Evolutionary conservation across 2,329 filamentous ascomycete species (phyloP).

Genomic region (Talaromyces amestolkiae): DNA sequence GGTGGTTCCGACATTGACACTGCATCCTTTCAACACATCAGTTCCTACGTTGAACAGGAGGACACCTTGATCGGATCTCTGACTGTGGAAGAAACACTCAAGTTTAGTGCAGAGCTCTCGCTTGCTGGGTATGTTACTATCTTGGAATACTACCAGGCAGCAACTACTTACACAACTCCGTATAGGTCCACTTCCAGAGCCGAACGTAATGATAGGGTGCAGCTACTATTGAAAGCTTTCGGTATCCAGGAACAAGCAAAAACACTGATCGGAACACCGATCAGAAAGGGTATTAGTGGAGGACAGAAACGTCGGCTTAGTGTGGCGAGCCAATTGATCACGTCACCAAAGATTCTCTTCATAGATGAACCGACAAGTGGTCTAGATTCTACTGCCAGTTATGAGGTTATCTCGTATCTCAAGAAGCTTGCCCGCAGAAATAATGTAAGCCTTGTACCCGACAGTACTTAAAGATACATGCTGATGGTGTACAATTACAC

Average conservation of each 20-base stretch:
- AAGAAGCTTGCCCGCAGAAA: slow-evolving; percentile 64
- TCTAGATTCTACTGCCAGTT: slow-evolving; percentile 73
- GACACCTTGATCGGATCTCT: slow-evolving; percentile 78
- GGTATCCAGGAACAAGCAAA: slow-evolving; percentile 68
- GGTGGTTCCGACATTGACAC: slow-evolving; percentile 60
- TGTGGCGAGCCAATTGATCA: slow-evolving; percentile 78
- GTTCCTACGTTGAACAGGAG: slow-evolving; percentile 82
- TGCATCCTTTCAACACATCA: slow-evolving; percentile 61
- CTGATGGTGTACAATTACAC: not conserved
- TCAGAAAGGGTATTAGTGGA: slow-evolving; percentile 78
- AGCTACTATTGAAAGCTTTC: slow-evolving; percentile 67
- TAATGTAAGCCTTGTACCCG: slow-evolving; percentile 50
- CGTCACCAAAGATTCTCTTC: slow-evolving; percentile 75
- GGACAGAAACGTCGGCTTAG: slow-evolving; percentile 80
- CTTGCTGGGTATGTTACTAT: slow-evolving; percentile 50
- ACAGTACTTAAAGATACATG: not conserved
- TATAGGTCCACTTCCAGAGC: slow-evolving; percentile 50
- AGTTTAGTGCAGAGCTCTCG: slow-evolving; percentile 71
- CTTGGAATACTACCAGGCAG: not conserved
- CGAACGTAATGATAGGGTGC: slow-evolving; percentile 62
- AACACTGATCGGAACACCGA: slow-evolving; percentile 75
- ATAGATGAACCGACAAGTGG: slow-evolving; percentile 83
- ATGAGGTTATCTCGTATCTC: slow-evolving; percentile 73
- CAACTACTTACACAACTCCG: not conserved
- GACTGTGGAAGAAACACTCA: slow-evolving; percentile 75